phyloP scores from a whole-genome alignment of 2,329 filamentous ascomycete genomes.

The Neofusicoccum sp. region DNA sequence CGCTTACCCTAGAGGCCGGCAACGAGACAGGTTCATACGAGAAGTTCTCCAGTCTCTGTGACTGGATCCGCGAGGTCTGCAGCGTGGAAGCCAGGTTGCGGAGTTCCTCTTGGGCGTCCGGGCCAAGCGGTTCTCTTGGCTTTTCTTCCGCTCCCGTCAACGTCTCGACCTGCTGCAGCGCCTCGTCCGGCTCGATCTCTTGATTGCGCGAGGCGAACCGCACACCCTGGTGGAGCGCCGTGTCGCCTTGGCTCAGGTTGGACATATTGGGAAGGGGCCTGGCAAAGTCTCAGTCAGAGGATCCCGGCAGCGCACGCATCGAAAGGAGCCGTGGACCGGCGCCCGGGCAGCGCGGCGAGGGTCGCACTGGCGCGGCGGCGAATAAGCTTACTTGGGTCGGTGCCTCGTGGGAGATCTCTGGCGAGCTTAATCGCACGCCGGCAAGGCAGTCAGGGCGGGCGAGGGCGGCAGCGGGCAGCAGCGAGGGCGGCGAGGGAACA shows the following conservation, averaged over 20 bases:
- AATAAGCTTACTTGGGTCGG: constrained; percentile 12
- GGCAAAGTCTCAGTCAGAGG: constrained; percentile 10
- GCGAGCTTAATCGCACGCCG: constrained; percentile 2
- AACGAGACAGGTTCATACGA: constrained; percentile 89
- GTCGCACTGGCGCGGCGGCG: constrained; percentile 4
- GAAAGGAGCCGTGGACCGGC: not conserved
- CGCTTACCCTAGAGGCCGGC: constrained; percentile 75
- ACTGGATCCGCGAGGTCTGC: constrained; percentile 73
- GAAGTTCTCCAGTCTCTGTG: constrained; percentile 79
- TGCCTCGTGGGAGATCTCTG: not conserved
- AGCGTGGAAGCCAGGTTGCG: constrained; percentile 69
- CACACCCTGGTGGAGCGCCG: constrained; percentile 31
- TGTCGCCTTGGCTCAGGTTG: constrained; percentile 12
- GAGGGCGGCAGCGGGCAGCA: not conserved
- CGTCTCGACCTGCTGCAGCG: constrained; percentile 33
- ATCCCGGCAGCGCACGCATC: constrained; percentile 1
- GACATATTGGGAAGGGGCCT: constrained; percentile 16
- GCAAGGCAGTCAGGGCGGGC: not conserved
- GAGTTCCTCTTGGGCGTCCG: constrained; percentile 61
- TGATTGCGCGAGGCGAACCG: constrained; percentile 41
- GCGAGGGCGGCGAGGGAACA: constrained; percentile 1
- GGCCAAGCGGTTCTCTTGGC: constrained; percentile 33
- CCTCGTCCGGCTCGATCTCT: constrained; percentile 37
- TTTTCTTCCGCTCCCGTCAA: constrained; percentile 27
- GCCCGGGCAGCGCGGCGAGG: not conserved